Evolutionary conservation across 2,329 filamentous ascomycete genomes (phyloP), one percentile per base, ranked within the genome.

Genomic region (Cryoendolithus antarcticus): DNA sequence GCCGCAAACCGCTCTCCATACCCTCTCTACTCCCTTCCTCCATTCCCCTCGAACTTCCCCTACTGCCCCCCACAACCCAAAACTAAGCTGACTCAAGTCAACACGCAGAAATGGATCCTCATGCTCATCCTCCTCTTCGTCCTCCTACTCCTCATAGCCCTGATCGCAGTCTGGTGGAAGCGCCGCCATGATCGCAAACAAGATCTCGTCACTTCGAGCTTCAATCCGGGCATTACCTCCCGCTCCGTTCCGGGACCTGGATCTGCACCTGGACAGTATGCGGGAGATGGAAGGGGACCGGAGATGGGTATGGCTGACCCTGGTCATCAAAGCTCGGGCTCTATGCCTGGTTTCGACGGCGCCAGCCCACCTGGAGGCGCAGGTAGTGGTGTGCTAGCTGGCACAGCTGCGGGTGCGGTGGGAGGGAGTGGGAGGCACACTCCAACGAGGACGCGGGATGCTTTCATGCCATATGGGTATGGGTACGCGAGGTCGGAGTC

Each of bases 61-160:
- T 12, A 32, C 30, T 2, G 3, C 21, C 3, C 30, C 6, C 13
- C 30, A 33, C 11, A n/a, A 8, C 6, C 6, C 12, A 8, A 42
- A 34, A 11, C n/a, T 9, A 12, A 10, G 11, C 34, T 19, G 29
- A 28, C 30, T 9, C 21, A 28, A 7, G 8, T 6, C 21, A 3
- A n/a, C 9, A 6, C n/a, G n/a, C 43, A 58, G 55, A 71, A 77
- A 64, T 93, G 84, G 84, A 74, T 93, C 34, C 70, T 89, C 46
- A 85, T 91, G 71, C 69, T 91, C 38, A 77, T 86, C 47, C 65
- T 89, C 45, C 69, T 93, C 21, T 70, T 80, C 32, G 65, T 89
- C 43, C 79, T 68, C 38, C 82, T 93, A 44, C 63, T 70, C 9
- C 67, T 68, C 41, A 72, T 85, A 52, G 82, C 80, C 69, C 62